Conservation (phyloP, 371 early-diverging fungal genomes). For the Mortierella sp. region DNA sequence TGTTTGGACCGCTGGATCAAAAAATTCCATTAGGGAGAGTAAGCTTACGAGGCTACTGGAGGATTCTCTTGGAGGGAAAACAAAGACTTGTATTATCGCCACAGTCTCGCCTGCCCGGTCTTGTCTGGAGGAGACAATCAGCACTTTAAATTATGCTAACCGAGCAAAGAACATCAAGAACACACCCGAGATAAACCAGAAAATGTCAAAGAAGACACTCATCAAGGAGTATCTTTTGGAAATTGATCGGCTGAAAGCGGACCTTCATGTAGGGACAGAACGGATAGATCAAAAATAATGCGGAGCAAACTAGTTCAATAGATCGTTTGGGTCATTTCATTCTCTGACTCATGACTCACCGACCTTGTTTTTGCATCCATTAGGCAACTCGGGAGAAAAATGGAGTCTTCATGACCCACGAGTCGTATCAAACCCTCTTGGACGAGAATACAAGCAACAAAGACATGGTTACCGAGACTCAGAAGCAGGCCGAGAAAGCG, state of each 20-base stretch:
- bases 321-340: conserved; percentile 1
- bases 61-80: conserved; percentile 93
- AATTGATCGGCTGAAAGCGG: conserved; percentile 54
- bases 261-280: conserved; percentile 40
- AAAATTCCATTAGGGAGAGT: conserved; percentile 72
- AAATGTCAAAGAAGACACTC: conserved; percentile 78
- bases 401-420: conserved; percentile 76
- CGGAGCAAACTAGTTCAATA: neutral
- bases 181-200: conserved; percentile 89
- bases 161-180: conserved; percentile 95
- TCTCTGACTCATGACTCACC: neutral
- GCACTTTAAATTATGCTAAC: conserved; percentile 95
- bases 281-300: neutral
- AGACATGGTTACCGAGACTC: conserved; percentile 65
- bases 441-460: conserved; percentile 67
- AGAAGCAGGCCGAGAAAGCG: conserved; percentile 55
- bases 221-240: conserved; percentile 74
- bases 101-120: conserved; percentile 86
- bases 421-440: conserved; percentile 64
- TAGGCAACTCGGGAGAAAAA: conserved; percentile 78
- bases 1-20: neutral
- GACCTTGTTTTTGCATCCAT: neutral
- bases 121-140: conserved; percentile 89
- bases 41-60: conserved; percentile 96
- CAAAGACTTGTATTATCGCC: conserved; percentile 96